Conservation (phyloP, 2,329 filamentous ascomycete species). For the Phoma sp. region DNA sequence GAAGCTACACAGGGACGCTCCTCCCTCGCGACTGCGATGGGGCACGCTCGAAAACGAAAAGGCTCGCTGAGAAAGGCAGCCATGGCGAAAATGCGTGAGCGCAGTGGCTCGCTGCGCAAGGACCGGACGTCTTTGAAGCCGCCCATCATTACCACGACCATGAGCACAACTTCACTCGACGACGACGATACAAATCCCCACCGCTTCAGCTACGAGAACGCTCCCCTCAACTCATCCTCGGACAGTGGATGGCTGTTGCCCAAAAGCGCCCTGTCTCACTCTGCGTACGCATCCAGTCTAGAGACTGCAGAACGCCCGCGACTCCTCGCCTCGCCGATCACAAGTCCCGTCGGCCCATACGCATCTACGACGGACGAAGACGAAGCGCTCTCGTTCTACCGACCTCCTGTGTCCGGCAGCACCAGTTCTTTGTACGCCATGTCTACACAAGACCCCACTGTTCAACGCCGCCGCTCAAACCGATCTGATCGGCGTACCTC, state of each 20-base stretch:
- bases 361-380: conserved; percentile 86
- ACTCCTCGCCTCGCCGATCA: conserved; percentile 47
- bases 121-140: conserved; percentile 23
- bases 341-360: conserved; percentile 65
- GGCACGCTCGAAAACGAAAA: conserved; percentile 68
- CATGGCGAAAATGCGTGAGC: conserved; percentile 63
- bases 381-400: conserved; percentile 70
- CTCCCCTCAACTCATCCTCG: conserved; percentile 44
- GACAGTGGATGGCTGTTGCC: conserved; percentile 35
- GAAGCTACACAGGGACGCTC: conserved; percentile 32
- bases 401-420: conserved; percentile 47
- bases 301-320: conserved; percentile 32
- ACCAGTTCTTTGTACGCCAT: conserved; percentile 50
- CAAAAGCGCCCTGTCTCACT: conserved; percentile 23
- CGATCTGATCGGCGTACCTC: conserved; percentile 35
- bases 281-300: conserved; percentile 13
- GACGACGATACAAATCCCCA: conserved; percentile 25
- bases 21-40: conserved; percentile 46
- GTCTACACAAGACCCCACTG: conserved; percentile 24
- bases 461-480: conserved; percentile 42
- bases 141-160: conserved; percentile 24
- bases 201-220: conserved; percentile 49
- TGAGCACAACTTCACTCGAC: conserved; percentile 23
- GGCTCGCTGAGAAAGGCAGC: conserved; percentile 89
- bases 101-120: conserved; percentile 37